Conservation (phyloP, 2,329 filamentous ascomycete species). For the Colletotrichum cuscutae region DNA sequence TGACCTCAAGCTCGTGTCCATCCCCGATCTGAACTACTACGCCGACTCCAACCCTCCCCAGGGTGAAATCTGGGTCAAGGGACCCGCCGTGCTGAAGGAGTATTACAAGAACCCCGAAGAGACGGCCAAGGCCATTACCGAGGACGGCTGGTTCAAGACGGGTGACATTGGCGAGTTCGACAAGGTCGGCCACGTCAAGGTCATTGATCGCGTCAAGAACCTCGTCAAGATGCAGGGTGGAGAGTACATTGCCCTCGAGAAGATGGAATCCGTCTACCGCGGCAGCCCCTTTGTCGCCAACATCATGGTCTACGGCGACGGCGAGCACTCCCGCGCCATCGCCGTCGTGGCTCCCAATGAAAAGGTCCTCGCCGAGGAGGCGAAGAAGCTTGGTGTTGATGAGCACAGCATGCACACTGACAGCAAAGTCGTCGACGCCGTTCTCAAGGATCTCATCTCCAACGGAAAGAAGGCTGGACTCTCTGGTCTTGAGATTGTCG, state of each 20-base stretch:
- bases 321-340: slow-evolving; percentile 79
- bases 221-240: slow-evolving; percentile 94
- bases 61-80: slow-evolving; percentile 92
- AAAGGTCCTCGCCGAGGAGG: slow-evolving; percentile 69
- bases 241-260: slow-evolving; percentile 97
- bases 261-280: slow-evolving; percentile 91
- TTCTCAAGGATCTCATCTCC: slow-evolving; percentile 75
- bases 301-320: slow-evolving; percentile 86
- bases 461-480: slow-evolving; percentile 75
- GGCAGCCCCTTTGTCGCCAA: slow-evolving; percentile 82
- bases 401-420: slow-evolving; percentile 76
- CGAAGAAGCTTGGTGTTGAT: slow-evolving; percentile 69
- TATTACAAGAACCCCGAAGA: slow-evolving; percentile 91
- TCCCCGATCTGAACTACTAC: slow-evolving; percentile 87
- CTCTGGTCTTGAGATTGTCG: slow-evolving; percentile 77
- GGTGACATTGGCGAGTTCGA: slow-evolving; percentile 96
- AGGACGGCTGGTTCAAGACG: slow-evolving; percentile 96
- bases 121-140: slow-evolving; percentile 79
- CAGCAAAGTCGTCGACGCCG: slow-evolving; percentile 68
- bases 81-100: slow-evolving; percentile 76
- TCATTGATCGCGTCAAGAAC: slow-evolving; percentile 99
- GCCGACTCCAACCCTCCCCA: slow-evolving; percentile 81
- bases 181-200: slow-evolving; percentile 78
- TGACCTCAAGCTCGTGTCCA: slow-evolving; percentile 92
- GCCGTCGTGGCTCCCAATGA: slow-evolving; percentile 81